Percentiles rank a stretch among this genome's conserved stretches.
Conservation (phyloP, 495 filamentous ascomycete genomes). For the Glonium stellatum region DNA sequence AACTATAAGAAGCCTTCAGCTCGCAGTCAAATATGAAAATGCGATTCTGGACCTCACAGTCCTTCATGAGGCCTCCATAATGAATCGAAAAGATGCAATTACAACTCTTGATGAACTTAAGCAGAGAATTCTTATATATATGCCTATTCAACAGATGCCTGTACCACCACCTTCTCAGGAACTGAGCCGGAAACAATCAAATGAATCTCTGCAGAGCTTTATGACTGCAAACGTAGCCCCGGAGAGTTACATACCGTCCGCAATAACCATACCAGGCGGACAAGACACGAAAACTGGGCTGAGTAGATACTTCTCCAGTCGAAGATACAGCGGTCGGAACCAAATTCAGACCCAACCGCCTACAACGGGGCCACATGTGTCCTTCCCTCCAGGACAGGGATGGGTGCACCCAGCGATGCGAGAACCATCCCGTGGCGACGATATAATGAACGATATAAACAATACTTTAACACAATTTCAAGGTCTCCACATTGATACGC, state of each 20-base stretch:
- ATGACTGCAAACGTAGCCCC: constrained; percentile 4
- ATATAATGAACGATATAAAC: constrained; percentile 27
- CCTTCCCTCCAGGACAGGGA: not conserved
- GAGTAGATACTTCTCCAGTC: constrained; percentile 10
- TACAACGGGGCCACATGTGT: constrained; percentile 1
- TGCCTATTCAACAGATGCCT: constrained; percentile 13
- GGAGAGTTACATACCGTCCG: constrained; percentile 13
- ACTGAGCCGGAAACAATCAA: not conserved
- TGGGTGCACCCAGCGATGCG: constrained; percentile 13
- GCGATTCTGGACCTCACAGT: constrained; percentile 36
- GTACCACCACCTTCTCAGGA: constrained; percentile 3
- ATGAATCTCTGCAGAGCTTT: constrained; percentile 14
- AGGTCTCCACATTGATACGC: constrained; percentile 5
- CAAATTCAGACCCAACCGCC: constrained; percentile 3
- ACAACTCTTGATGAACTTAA: constrained; percentile 34
- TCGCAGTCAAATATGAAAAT: constrained; percentile 35
- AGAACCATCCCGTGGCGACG: not conserved
- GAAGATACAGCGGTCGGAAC: not conserved
- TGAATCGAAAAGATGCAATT: constrained; percentile 31
- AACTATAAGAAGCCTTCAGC: constrained; percentile 41
- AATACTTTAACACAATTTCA: constrained; percentile 25
- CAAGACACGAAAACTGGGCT: constrained; percentile 15
- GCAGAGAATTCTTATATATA: constrained; percentile 31
- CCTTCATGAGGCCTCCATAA: constrained; percentile 36
- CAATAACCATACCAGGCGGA: constrained; percentile 16